Evolutionary conservation across 768 basidiomycete genomes (phyloP), one percentile per base, ranked within the genome.

Genomic region (Pleurotus giganteus): DNA sequence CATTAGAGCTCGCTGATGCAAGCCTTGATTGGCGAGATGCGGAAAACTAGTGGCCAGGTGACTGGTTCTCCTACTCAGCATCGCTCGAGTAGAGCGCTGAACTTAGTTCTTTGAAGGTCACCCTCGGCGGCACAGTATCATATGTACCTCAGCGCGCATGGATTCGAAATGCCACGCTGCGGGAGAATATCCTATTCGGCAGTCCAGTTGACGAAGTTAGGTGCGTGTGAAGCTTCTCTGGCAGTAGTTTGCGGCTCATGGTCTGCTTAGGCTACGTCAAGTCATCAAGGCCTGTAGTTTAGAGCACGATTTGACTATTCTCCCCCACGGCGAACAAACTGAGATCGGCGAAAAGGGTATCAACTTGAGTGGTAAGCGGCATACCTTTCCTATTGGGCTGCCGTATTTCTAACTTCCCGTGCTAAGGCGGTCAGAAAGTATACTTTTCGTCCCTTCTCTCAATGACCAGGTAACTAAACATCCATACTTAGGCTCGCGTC

Each of bases 341-440:
- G 82, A 85, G 65, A 85, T 89, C 47, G 88, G 88, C 26, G 89
- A 93, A 69, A 85, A 86, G 63, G 90, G 89, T 0, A 84, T 87
- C 58, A 85, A 82, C 65, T 67, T 85, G 39, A 83, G 81, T 58
- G 85, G 84, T 74, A 62, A 58, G 64, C 63, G 15, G 19, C n/a
- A 8, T 1, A 3, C 23, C 39, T 28, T 39, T 23, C 12, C 41
- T 23, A 12, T 28, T 12, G 15, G 34, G n/a, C 19, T 9, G 5
- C 4, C 47, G 1, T 23, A 37, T 8, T 34, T 1, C 17, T 8
- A 7, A 29, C 29, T 7, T 13, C 11, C 31, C 32, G 6, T 4
- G 23, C 17, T 31, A 9, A 60, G 57, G 57, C n/a, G 57, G 59
- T 13, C 59, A 60, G 28, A 60, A 60, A 54, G 59, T 57, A 39